Conservation (phyloP, 2,329 filamentous ascomycete genomes). For the Penicillium sp. region DNA sequence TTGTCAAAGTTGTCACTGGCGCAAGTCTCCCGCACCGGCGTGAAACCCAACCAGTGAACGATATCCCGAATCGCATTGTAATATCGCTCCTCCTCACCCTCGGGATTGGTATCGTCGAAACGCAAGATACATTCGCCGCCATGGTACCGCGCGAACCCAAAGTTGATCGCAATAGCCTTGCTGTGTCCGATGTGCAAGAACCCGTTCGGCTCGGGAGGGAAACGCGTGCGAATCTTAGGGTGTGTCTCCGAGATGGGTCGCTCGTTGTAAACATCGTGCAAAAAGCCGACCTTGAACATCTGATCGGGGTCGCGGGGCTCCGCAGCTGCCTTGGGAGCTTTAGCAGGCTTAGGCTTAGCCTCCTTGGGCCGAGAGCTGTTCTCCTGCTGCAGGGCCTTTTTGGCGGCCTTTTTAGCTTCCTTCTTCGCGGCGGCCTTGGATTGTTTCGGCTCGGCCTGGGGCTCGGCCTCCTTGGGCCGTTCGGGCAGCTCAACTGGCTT, state of each 20-base stretch:
- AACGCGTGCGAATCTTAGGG: slow-evolving; percentile 55
- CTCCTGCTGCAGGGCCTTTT: slow-evolving; percentile 14
- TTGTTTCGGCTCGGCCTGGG: slow-evolving; percentile 4
- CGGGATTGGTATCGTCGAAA: slow-evolving; percentile 94
- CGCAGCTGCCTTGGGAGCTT: slow-evolving; percentile 25
- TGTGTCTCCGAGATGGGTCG: slow-evolving; percentile 44
- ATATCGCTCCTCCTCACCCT: slow-evolving; percentile 84
- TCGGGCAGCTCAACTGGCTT: slow-evolving; percentile 22
- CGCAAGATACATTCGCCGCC: slow-evolving; percentile 70
- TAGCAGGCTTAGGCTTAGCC: slow-evolving; percentile 41
- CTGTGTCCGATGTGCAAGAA: slow-evolving; percentile 90
- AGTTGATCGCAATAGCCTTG: slow-evolving; percentile 94
- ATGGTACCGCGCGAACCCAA: slow-evolving; percentile 83
- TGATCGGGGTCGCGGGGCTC: slow-evolving; percentile 46
- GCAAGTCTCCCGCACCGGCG: slow-evolving; percentile 72
- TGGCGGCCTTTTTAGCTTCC: slow-evolving; percentile 26
- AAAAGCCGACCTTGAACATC: slow-evolving; percentile 77
- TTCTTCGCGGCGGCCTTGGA: slow-evolving; percentile 45
- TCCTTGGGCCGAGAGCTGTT: slow-evolving; percentile 23
- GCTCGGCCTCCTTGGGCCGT: slow-evolving; percentile 17
- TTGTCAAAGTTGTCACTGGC: slow-evolving; percentile 85
- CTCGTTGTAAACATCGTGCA: slow-evolving; percentile 65
- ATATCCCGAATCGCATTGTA: slow-evolving; percentile 86
- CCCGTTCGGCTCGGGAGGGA: slow-evolving; percentile 85
- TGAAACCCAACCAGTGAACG: slow-evolving; percentile 77